phyloP scores from a whole-genome alignment of 805 yeast species.

The Blastobotrys robertii region DNA sequence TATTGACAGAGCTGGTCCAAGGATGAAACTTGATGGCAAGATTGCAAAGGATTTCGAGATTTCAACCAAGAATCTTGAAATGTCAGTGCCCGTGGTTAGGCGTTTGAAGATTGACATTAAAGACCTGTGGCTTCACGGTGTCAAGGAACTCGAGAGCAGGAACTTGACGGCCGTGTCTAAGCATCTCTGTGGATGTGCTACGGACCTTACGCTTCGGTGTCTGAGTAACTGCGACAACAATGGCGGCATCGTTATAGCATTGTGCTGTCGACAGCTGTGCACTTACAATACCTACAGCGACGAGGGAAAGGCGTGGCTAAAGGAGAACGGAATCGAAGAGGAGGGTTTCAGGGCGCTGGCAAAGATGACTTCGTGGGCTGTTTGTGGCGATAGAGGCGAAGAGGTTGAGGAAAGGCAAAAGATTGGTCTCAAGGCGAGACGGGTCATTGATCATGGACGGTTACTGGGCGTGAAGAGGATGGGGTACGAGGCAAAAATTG shows the following conservation, averaged over 20 bases:
- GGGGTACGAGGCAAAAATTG: constrained; percentile 34
- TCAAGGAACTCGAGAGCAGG: too few species aligned
- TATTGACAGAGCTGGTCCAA: constrained; percentile 65
- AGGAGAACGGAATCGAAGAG: constrained; percentile 17
- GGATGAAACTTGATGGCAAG: constrained; percentile 71
- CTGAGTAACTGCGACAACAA: constrained; percentile 29
- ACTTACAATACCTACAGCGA: constrained; percentile 45
- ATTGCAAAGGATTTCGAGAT: constrained; percentile 41
- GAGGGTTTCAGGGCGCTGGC: constrained; percentile 35
- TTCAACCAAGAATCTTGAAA: constrained; percentile 4
- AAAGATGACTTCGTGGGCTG: constrained; percentile 82
- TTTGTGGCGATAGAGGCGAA: constrained; percentile 47
- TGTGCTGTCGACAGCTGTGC: constrained; percentile 90
- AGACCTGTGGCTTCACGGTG: constrained; percentile 41
- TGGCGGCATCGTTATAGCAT: constrained; percentile 64
- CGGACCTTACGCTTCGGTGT: constrained; percentile 72
- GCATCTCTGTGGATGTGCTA: constrained; percentile 90
- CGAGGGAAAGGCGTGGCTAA: constrained; percentile 35
- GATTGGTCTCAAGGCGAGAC: constrained; percentile 59
- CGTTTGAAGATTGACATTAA: constrained; percentile 71
- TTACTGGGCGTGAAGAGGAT: constrained; percentile 33
- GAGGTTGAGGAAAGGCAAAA: constrained; percentile 43
- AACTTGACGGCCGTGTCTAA: constrained; percentile 56
- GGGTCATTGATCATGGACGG: constrained; percentile 69
- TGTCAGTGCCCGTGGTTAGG: constrained; percentile 28